These are phyloP conservation scores for Tillandsia leiboldiana DNA, from an alignment of 176 grass and related monocot genomes.

Conservation along the genomic window DNA sequence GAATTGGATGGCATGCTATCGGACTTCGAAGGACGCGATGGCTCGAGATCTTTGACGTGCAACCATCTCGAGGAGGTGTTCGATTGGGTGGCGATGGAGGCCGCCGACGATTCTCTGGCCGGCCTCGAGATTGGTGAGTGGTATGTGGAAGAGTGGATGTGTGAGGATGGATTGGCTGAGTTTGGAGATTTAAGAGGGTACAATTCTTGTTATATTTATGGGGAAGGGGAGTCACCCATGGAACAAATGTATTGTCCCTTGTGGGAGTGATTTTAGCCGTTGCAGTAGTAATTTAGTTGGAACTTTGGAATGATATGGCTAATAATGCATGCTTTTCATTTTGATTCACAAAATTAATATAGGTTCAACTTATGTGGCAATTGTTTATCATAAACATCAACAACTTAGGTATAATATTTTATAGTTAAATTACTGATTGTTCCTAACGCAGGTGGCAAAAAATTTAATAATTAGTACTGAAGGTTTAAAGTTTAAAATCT, in stretches of 20 bases:
- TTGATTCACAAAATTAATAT: too few species aligned
- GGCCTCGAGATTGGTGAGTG: constrained; percentile 28
- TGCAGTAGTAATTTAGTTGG: background rate
- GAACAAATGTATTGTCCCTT: constrained; percentile 31
- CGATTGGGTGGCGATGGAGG: constrained; percentile 38
- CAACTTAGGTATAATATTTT: too few species aligned
- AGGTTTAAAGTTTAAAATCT: too few species aligned
- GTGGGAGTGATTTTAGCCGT: constrained; percentile 23
- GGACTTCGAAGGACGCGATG: constrained; percentile 22
- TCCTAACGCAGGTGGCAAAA: too few species aligned
- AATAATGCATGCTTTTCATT: too few species aligned
- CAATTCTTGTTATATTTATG: constrained; percentile 16
- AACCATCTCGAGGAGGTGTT: constrained; percentile 8
- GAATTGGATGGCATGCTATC: constrained; percentile 42
- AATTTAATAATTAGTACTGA: too few species aligned
- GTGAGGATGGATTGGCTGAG: constrained; percentile 17
- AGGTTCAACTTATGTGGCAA: too few species aligned
- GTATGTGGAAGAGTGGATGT: constrained; percentile 40
- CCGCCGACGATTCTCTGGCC: constrained; percentile 8
- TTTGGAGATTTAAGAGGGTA: constrained; percentile 17
- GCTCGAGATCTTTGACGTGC: constrained; percentile 14
- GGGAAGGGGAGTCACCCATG: constrained; percentile 16
- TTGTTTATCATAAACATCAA: too few species aligned
- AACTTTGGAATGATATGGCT: background rate
- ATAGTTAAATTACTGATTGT: too few species aligned